A percentile compares a stretch with the other conserved stretches of the same genome.
phyloP scores from a whole-genome alignment of 768 basidiomycete genomes.

The Galerina marginata region DNA sequence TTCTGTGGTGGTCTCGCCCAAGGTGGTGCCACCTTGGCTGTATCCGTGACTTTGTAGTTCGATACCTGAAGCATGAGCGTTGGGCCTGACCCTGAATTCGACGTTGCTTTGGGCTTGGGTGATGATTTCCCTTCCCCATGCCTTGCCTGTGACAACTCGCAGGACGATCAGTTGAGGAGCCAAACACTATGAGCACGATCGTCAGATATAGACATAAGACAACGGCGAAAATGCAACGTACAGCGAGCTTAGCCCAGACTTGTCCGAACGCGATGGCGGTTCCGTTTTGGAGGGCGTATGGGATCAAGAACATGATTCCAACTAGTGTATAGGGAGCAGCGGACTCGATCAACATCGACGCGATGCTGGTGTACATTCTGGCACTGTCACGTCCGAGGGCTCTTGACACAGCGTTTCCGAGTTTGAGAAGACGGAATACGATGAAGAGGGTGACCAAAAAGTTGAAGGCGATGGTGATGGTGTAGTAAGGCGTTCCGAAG shows the following conservation, averaged over 20 bases:
- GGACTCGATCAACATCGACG: constrained; percentile 44
- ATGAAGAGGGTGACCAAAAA: constrained; percentile 47
- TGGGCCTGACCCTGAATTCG: constrained; percentile 22
- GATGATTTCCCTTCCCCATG: constrained; percentile 28
- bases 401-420: constrained; percentile 31
- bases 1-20: constrained; percentile 21
- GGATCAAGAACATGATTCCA: constrained; percentile 44
- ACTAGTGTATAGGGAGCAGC: constrained; percentile 44
- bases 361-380: constrained; percentile 41
- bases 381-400: constrained; percentile 36
- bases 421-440: constrained; percentile 39
- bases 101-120: constrained; percentile 28
- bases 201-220: not conserved
- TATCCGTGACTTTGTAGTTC: constrained; percentile 25
- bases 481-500: constrained; percentile 46
- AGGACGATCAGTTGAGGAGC: constrained; percentile 31
- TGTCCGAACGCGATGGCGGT: constrained; percentile 43
- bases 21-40: constrained; percentile 26
- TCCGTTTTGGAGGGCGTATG: constrained; percentile 39
- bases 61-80: constrained; percentile 22
- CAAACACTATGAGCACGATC: constrained; percentile 19
- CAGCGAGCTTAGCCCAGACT: constrained; percentile 48
- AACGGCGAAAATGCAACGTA: constrained; percentile 26
- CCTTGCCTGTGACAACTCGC: constrained; percentile 29
- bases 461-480: constrained; percentile 47